Evolutionary conservation across 176 grass and related monocot genomes (phyloP), one percentile per base, ranked within the genome.

Genomic region (Zoysia japonica): DNA sequence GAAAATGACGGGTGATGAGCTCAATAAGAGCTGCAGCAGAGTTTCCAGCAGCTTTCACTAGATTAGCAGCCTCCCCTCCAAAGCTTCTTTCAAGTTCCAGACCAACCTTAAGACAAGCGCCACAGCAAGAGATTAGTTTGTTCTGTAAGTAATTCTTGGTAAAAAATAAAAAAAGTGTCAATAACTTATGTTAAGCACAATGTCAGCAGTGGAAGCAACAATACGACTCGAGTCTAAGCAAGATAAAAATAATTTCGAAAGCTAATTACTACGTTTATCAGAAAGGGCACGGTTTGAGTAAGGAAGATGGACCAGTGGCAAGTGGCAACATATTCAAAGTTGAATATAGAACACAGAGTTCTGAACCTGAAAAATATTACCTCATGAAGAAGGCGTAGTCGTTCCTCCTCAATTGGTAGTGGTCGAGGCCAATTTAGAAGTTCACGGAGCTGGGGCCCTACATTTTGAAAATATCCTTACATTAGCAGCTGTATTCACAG

Each of bases 341-440:
- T 67, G 60, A 51, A 13, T 15, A 73, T 10, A 66, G 63, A n/a
- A 49, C 14, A 42, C 1, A 50, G 45, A 73, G 17, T 74, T 74
- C 44, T 14, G 5, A 59, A 48, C 9, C 9, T 41, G 7, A 82
- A 59, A 15, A 71, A 45, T 61, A 71, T 67, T 94, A 99, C 92
- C 92, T 99, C 96, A 51, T 89, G 96, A 57, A 99, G 86, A 46
- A 95, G 84, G 13, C 96, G 80, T 9, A 95, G 86, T 80, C 92
- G 81, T 90, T 99, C 96, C 67, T 99, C 96, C 79, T 99, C 90
- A 78, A 92, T 87, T 67, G 96, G 96, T 28, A 99, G 65, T 82
- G 88, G 90, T 14, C 92, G 84, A 55, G 96, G 92, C 96, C 96
- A 99, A 55, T 91, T 91, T 43, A 99, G 72, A 70, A 99, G 82